Evolutionary conservation across 306 rosid species (phyloP), one percentile per base, ranked within the genome.

Genomic region (Astragalus membranaceus): DNA sequence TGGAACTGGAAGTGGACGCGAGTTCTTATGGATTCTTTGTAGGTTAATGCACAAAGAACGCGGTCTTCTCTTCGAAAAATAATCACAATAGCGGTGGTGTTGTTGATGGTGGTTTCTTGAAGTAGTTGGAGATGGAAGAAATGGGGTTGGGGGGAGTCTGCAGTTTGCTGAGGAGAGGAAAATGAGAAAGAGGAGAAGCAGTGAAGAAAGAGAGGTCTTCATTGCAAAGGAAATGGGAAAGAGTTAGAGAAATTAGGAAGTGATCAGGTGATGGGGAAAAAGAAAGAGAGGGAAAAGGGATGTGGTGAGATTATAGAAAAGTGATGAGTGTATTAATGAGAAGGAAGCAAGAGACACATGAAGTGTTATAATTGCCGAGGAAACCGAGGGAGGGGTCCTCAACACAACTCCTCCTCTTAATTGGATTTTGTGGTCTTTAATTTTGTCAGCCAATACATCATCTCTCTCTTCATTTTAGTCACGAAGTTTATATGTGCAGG

Each of bases 21-120:
- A 70, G 12, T 54, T 13, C 7, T 49, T 81, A 74, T 66, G 76
- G 55, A 37, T 72, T 68, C 74, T 78, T 53, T 82, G 88, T 36
- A 90, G 82, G 7, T 80, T 72, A 56, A 72, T 63, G 78, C 98
- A 94, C 67, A 94, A 69, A 70, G 96, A 82, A 72, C 96, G 97
- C 16, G 86, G 39, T 7, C 35, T 84, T 75, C 16, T 69, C 16
- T 46, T 81, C 9, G 91, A 77, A 43, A 92, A 80, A 36, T 90
- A 75, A 43, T 70, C 80, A 54, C 98, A 92, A n/a, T 79, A 65
- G 8, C 61, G 78, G 23, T 4, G 23, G 23, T 20, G 23, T 20
- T 1, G 76, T 16, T n/a, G 70, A n/a, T 2, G 41, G 20, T 10
- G 43, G 73, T 17, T 84, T 74, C 76, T 81, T 76, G 88, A 73